Evolutionary conservation across 805 yeast species (phyloP).

Genomic region (Kodamaea nitidulidarum): DNA sequence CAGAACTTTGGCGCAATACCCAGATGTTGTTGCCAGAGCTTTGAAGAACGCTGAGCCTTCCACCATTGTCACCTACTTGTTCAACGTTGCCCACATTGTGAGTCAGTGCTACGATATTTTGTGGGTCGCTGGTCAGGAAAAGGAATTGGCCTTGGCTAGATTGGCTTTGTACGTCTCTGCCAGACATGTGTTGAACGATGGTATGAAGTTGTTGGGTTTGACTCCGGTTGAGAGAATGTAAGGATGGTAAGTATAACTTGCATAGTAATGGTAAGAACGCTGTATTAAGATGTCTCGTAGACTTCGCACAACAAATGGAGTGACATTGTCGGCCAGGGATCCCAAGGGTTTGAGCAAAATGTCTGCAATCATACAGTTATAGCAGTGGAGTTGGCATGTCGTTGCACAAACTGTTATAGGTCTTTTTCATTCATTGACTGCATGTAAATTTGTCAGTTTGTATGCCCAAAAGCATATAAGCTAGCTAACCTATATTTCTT

Average conservation of each 20-base stretch:
- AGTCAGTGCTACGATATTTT: slow-evolving; percentile 93
- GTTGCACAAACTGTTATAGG: too few species aligned
- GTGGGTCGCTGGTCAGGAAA: slow-evolving; percentile 95
- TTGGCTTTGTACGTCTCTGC: slow-evolving; percentile 88
- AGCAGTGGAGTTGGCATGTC: too few species aligned
- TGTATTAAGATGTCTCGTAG: too few species aligned
- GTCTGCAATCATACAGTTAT: too few species aligned
- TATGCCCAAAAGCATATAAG: too few species aligned
- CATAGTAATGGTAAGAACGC: neutral
- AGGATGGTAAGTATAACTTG: slow-evolving; percentile 8
- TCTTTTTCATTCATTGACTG: too few species aligned
- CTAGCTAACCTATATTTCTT: too few species aligned
- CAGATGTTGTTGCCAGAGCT: slow-evolving; percentile 83
- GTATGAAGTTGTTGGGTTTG: slow-evolving; percentile 83
- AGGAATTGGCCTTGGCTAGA: slow-evolving; percentile 83
- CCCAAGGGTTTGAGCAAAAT: too few species aligned
- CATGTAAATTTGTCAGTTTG: too few species aligned
- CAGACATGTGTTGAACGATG: slow-evolving; percentile 83
- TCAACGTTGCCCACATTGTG: slow-evolving; percentile 87
- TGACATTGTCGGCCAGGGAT: too few species aligned
- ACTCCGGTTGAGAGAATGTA: slow-evolving; percentile 99
- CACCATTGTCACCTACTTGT: slow-evolving; percentile 88
- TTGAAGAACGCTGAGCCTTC: slow-evolving; percentile 86
- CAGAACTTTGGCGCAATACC: slow-evolving; percentile 82
- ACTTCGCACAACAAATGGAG: too few species aligned